Conservation (phyloP, 1,139 yeast species). For the Pichia kudriavzevii region DNA sequence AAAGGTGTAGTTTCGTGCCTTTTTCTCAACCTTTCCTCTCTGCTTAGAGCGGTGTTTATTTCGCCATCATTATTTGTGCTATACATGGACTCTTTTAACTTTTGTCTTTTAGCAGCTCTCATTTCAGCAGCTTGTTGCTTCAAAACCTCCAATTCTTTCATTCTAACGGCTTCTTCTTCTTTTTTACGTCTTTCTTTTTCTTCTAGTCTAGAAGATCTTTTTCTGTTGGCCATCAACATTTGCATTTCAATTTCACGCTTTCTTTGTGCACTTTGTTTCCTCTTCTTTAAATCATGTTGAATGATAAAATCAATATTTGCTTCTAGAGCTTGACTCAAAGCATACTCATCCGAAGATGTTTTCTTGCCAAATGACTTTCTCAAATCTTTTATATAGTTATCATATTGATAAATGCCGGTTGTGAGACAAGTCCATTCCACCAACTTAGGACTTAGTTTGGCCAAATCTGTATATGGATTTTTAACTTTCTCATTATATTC, state of each 20-base stretch:
- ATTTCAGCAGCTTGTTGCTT: constrained; percentile 29
- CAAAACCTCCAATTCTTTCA: constrained; percentile 32
- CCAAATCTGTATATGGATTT: constrained; percentile 26
- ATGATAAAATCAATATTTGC: constrained; percentile 22
- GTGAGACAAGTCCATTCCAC: constrained; percentile 37
- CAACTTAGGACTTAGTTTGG: constrained; percentile 31
- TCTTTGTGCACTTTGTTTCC: constrained; percentile 39
- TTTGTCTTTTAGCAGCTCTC: constrained; percentile 33
- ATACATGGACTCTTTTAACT: constrained; percentile 31
- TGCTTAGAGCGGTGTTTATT: constrained; percentile 19
- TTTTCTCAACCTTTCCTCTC: constrained; percentile 39
- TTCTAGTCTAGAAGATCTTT: constrained; percentile 44
- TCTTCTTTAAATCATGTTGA: constrained; percentile 35
- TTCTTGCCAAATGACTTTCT: constrained; percentile 24
- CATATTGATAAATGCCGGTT: constrained; percentile 29
- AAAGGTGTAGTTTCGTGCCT: constrained; percentile 22
- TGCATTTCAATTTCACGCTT: constrained; percentile 47
- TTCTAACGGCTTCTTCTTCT: constrained; percentile 38
- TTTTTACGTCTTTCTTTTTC: constrained; percentile 43
- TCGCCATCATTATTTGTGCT: constrained; percentile 15
- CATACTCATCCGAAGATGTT: constrained; percentile 20
- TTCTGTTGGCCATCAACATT: constrained; percentile 44
- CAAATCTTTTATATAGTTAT: constrained; percentile 26
- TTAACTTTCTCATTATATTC: constrained; percentile 29
- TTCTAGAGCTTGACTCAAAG: constrained; percentile 19